Conservation (phyloP, 2,329 filamentous ascomycete species). For the Akanthomyces dipterigenus region DNA sequence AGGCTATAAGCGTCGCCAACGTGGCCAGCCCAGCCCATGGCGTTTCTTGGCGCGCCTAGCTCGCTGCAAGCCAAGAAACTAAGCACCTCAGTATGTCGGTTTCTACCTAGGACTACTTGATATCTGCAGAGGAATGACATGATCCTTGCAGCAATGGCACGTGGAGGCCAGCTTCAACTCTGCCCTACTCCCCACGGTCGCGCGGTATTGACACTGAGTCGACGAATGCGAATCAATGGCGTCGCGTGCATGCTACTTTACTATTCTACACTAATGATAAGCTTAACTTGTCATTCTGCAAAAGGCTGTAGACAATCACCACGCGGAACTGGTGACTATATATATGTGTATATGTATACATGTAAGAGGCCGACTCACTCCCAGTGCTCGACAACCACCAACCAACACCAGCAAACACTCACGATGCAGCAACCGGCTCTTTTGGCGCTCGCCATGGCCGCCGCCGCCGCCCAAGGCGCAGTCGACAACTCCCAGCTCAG, state of each 20-base stretch:
- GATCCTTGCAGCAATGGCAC: not conserved
- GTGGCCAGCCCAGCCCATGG: not conserved
- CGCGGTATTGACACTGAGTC: slow-evolving; percentile 4
- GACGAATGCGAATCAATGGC: not conserved
- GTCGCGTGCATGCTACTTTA: not conserved
- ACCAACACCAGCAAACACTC: not conserved
- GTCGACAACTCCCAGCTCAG: slow-evolving; percentile 4
- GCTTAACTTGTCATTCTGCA: not conserved
- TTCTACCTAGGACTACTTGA: not conserved
- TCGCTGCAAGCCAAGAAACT: slow-evolving; percentile 3
- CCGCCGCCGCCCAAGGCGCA: not conserved
- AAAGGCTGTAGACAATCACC: not conserved
- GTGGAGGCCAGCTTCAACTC: not conserved
- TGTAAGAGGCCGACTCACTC: not conserved
- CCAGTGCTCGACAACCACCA: not conserved
- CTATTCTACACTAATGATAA: not conserved
- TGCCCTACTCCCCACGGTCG: slow-evolving; percentile 2
- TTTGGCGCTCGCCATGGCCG: not conserved
- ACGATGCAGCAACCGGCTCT: not conserved
- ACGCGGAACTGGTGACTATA: not conserved
- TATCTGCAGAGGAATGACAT: not conserved
- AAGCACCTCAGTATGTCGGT: not conserved
- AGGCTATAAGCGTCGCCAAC: not conserved
- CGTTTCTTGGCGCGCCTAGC: not conserved
- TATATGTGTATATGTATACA: no score